These are phyloP conservation scores for Suhomyces panamericanus DNA, from an alignment of 1,139 yeast genomes.

Conservation along the genomic window DNA sequence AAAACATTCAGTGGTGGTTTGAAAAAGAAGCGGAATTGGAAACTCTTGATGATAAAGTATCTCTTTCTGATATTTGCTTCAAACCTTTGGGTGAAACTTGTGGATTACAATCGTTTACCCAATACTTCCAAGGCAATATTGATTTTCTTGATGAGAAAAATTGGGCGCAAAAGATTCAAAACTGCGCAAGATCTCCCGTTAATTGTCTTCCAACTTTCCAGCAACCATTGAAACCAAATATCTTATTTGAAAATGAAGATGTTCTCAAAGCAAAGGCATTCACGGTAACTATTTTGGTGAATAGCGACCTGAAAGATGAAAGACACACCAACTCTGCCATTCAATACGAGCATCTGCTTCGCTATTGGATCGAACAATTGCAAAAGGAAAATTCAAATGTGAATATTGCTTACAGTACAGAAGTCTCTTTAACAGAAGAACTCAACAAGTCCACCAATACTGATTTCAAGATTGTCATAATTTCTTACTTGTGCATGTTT, in stretches of 20 bases:
- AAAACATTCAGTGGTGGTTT: conserved; percentile 84
- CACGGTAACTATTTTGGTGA: conserved; percentile 68
- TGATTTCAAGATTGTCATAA: conserved; percentile 65
- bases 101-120: conserved; percentile 87
- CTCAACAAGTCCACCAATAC: conserved; percentile 78
- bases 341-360: conserved; percentile 67
- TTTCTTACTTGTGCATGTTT: conserved; percentile 88
- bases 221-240: conserved; percentile 76
- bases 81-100: conserved; percentile 79
- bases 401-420: conserved; percentile 74
- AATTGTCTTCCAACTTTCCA: conserved; percentile 88
- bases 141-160: conserved; percentile 44
- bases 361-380: conserved; percentile 52
- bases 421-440: conserved; percentile 79
- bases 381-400: conserved; percentile 50
- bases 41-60: conserved; percentile 24
- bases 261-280: conserved; percentile 67
- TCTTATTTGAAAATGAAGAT: conserved; percentile 57
- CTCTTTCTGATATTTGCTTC: conserved; percentile 72
- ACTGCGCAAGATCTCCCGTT: conserved; percentile 80
- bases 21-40: conserved; percentile 62
- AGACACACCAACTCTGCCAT: conserved; percentile 44
- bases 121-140: conserved; percentile 74
- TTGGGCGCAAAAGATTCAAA: conserved; percentile 56
- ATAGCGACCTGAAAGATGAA: conserved; percentile 42